Percentiles rank a stretch among this genome's conserved stretches.
Conservation (phyloP, 495 filamentous ascomycete species). For the Aspergillus cristatus region DNA sequence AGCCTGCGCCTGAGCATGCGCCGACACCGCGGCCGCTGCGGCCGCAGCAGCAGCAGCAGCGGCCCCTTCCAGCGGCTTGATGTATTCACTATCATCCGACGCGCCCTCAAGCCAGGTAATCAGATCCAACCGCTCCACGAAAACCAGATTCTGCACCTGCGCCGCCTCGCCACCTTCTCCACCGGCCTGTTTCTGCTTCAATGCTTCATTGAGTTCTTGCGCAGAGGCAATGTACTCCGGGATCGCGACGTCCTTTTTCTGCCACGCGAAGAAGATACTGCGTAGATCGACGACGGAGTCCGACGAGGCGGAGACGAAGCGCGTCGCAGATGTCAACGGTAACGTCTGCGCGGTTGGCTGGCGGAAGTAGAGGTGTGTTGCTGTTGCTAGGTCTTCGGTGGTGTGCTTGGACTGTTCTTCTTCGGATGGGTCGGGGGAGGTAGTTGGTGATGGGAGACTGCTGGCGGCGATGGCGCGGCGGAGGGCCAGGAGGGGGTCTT, state of each 20-base stretch:
- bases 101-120: slow-evolving; percentile 87
- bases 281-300: slow-evolving; percentile 74
- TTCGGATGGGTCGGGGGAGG: slow-evolving; percentile 47
- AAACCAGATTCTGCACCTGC: slow-evolving; percentile 71
- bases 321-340: slow-evolving; percentile 66
- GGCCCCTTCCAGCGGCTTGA: slow-evolving; percentile 67
- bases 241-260: slow-evolving; percentile 79
- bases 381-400: slow-evolving; percentile 56
- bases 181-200: slow-evolving; percentile 46
- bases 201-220: slow-evolving; percentile 69
- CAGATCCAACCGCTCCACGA: slow-evolving; percentile 82
- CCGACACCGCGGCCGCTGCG: slow-evolving; percentile 17
- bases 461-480: slow-evolving; percentile 66
- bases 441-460: slow-evolving; percentile 57
- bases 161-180: slow-evolving; percentile 40
- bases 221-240: slow-evolving; percentile 82
- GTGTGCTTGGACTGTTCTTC: slow-evolving; percentile 14
- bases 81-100: slow-evolving; percentile 82
- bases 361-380: slow-evolving; percentile 75
- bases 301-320: slow-evolving; percentile 79
- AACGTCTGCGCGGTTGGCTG: slow-evolving; percentile 53
- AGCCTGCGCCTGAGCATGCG: slow-evolving; percentile 12
- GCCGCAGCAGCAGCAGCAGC: slow-evolving; percentile 43
- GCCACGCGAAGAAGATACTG: slow-evolving; percentile 90
- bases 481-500: slow-evolving; percentile 70